phyloP scores from a whole-genome alignment of 1,284 basidiomycete genomes.

The Ceratorhiza oryzae-sativae region DNA sequence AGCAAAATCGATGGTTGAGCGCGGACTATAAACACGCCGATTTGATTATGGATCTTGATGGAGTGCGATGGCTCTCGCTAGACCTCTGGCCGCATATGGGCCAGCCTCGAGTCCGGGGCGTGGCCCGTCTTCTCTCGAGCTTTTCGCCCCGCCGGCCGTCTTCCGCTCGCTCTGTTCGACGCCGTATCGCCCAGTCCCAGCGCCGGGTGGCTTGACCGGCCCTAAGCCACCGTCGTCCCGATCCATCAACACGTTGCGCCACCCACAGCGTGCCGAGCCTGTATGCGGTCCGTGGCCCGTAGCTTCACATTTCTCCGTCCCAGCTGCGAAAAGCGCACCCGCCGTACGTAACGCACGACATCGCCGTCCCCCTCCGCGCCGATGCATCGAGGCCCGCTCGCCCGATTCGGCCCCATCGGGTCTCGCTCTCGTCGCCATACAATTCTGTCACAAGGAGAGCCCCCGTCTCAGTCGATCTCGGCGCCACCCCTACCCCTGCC shows the following conservation, averaged over 20 bases:
- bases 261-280: constrained; percentile 22
- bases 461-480: constrained; percentile 16
- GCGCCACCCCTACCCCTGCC: constrained; percentile 1
- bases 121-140: constrained; percentile 1
- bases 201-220: constrained; percentile 5
- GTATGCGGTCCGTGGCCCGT: constrained; percentile 8
- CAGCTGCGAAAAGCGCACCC: neutral
- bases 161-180: neutral
- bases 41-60: constrained; percentile 17
- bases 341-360: neutral
- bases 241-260: constrained; percentile 30
- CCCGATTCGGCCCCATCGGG: constrained; percentile 4
- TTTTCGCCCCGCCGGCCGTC: constrained; percentile 6
- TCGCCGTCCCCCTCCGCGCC: neutral
- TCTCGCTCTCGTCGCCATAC: neutral
- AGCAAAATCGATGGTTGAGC: neutral
- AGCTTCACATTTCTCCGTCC: neutral
- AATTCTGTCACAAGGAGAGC: neutral
- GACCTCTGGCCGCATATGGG: neutral
- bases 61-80: neutral
- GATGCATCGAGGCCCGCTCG: constrained; percentile 12
- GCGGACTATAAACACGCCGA: constrained; percentile 13
- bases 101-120: constrained; percentile 13
- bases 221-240: constrained; percentile 13
- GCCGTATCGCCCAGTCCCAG: neutral